Conservation (phyloP, 768 basidiomycete species). For the Exidia glandulosa region DNA sequence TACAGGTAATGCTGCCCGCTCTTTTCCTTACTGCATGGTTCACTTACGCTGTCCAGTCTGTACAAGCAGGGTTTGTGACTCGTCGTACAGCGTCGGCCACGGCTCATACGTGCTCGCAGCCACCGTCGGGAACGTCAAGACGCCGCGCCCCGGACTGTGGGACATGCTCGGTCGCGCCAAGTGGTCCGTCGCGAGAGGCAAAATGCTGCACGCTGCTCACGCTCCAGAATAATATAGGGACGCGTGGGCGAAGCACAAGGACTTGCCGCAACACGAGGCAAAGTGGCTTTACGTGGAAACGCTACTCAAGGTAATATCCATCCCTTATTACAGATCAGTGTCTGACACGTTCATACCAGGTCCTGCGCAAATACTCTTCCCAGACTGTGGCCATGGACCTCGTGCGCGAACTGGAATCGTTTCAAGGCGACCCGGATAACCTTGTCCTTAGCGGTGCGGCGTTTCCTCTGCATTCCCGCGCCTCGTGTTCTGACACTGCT, state of each 20-base stretch:
- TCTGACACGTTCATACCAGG: constrained; percentile 29
- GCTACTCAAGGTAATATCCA: constrained; percentile 53
- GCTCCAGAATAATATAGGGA: constrained; percentile 43
- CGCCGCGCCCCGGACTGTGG: constrained; percentile 72
- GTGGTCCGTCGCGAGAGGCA: constrained; percentile 44
- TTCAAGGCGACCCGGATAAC: constrained; percentile 54
- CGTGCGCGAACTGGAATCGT: constrained; percentile 68
- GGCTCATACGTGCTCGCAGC: constrained; percentile 32
- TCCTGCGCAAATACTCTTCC: constrained; percentile 72
- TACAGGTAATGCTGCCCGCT: constrained; percentile 47
- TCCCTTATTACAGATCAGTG: background rate
- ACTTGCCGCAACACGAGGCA: constrained; percentile 65
- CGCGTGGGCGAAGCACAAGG: constrained; percentile 90
- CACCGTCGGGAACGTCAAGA: constrained; percentile 78
- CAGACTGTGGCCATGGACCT: constrained; percentile 67
- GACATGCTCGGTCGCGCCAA: constrained; percentile 91
- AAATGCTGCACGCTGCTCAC: background rate
- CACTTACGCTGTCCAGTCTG: constrained; percentile 36
- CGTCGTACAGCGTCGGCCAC: background rate
- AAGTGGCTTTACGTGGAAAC: constrained; percentile 87
- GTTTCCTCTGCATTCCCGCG: background rate
- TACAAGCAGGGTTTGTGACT: constrained; percentile 75
- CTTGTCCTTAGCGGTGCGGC: constrained; percentile 53
- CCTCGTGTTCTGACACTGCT: background rate
- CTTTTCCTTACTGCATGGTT: background rate